These are phyloP conservation scores for Pleoardoris graminearum DNA, from an alignment of 2,329 filamentous ascomycete genomes.

Conservation along the genomic window DNA sequence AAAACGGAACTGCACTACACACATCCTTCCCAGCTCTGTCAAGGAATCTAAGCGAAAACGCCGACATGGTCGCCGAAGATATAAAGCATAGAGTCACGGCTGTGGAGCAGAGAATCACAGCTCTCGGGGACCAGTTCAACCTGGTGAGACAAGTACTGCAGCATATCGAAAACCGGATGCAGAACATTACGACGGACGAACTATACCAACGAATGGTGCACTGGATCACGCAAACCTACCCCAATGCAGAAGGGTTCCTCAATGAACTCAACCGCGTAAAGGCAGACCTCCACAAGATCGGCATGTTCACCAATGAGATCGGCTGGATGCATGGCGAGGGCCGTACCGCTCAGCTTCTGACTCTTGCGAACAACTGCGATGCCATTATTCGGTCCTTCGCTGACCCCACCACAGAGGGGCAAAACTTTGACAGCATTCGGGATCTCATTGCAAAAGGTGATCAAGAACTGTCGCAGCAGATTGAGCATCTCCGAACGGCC, in stretches of 20 bases:
- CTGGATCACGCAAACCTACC: constrained; percentile 16
- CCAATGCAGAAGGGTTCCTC: constrained; percentile 6
- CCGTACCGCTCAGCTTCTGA: background rate
- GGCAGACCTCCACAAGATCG: background rate
- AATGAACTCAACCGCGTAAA: background rate
- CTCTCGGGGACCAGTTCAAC: background rate
- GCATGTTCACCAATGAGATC: background rate
- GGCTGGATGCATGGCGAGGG: background rate
- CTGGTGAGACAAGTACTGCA: background rate
- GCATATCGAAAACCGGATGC: constrained; percentile 13
- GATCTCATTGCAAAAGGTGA: background rate
- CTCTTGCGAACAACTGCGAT: background rate
- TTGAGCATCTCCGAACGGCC: background rate
- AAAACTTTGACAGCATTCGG: background rate
- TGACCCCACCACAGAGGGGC: background rate
- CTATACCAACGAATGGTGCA: constrained; percentile 21
- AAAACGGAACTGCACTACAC: background rate
- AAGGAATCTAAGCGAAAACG: background rate
- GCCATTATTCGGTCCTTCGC: background rate
- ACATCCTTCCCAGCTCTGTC: background rate
- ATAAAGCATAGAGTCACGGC: background rate
- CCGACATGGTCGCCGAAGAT: background rate
- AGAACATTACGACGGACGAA: constrained; percentile 19
- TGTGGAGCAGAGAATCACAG: background rate
- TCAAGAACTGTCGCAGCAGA: background rate